These are phyloP conservation scores for Podospora tetraspora DNA, from an alignment of 495 filamentous ascomycete genomes.

Conservation along the genomic window DNA sequence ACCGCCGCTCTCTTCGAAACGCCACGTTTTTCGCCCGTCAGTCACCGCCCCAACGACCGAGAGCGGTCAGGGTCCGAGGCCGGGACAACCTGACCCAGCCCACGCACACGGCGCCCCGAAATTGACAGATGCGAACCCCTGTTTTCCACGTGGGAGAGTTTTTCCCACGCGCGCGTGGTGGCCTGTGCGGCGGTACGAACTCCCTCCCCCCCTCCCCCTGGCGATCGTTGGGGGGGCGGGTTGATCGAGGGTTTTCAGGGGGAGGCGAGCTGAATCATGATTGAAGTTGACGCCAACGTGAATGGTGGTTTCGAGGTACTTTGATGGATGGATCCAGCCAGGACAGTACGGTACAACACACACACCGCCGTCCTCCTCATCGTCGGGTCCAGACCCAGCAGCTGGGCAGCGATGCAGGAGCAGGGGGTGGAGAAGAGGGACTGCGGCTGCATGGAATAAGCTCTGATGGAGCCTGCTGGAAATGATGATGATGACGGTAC, in stretches of 20 bases:
- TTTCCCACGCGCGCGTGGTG: background rate
- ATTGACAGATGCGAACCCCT: background rate
- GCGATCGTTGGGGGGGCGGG: background rate
- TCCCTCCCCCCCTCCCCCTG: background rate
- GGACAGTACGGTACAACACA: background rate
- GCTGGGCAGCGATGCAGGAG: conserved; percentile 8
- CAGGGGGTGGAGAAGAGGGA: background rate
- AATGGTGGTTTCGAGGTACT: background rate
- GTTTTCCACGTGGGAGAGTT: background rate
- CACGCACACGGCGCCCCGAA: background rate
- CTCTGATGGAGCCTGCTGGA: background rate
- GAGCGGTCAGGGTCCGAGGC: background rate
- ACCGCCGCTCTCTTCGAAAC: background rate
- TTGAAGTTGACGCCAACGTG: no score
- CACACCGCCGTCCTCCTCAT: background rate
- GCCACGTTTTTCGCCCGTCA: background rate
- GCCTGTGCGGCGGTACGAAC: background rate
- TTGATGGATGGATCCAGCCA: background rate
- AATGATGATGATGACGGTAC: background rate
- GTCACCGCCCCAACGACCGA: background rate
- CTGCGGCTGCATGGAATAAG: background rate
- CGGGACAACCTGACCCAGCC: background rate
- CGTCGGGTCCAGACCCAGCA: background rate
- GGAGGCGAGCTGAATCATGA: background rate
- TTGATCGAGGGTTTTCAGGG: background rate